Conservation (phyloP, 2,329 filamentous ascomycete genomes). For the Proliferodiscus dingleyae region DNA sequence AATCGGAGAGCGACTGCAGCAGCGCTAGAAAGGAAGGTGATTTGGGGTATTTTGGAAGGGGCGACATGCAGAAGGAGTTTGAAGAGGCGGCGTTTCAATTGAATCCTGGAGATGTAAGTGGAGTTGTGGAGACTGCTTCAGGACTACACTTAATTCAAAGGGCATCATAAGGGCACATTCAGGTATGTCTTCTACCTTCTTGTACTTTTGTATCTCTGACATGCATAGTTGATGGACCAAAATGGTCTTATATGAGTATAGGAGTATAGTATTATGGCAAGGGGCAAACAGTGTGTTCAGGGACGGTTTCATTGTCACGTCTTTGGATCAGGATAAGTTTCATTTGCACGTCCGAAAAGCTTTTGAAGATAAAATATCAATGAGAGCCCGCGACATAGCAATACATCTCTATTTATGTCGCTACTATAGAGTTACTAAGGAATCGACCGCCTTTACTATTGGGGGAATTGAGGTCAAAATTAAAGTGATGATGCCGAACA, state of each 20-base stretch:
- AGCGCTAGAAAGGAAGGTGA: slow-evolving; percentile 92
- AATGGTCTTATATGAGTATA: background rate
- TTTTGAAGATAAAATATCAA: slow-evolving; percentile 8
- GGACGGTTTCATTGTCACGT: slow-evolving; percentile 10
- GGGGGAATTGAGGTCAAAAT: slow-evolving; percentile 53
- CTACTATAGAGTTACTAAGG: slow-evolving; percentile 40
- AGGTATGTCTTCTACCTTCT: background rate
- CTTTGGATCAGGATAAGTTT: slow-evolving; percentile 3
- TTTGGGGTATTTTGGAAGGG: slow-evolving; percentile 87
- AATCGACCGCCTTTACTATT: slow-evolving; percentile 43
- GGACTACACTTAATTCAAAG: slow-evolving; percentile 94
- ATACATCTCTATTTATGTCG: slow-evolving; percentile 13
- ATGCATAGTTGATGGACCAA: slow-evolving; percentile 2
- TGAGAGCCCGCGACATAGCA: no score
- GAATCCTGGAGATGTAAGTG: slow-evolving; percentile 79
- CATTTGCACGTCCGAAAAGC: slow-evolving; percentile 11
- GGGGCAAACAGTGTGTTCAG: slow-evolving; percentile 1
- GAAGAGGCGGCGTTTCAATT: slow-evolving; percentile 94
- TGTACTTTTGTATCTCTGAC: no score
- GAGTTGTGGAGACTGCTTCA: slow-evolving; percentile 84
- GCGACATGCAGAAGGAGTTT: slow-evolving; percentile 98
- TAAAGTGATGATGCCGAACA: slow-evolving; percentile 56
- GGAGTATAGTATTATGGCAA: slow-evolving; percentile 1
- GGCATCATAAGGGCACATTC: slow-evolving; percentile 38
- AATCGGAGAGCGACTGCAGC: slow-evolving; percentile 81